These are phyloP conservation scores for Termitomyces sp. DNA, from an alignment of 768 basidiomycete genomes.

Conservation along the genomic window DNA sequence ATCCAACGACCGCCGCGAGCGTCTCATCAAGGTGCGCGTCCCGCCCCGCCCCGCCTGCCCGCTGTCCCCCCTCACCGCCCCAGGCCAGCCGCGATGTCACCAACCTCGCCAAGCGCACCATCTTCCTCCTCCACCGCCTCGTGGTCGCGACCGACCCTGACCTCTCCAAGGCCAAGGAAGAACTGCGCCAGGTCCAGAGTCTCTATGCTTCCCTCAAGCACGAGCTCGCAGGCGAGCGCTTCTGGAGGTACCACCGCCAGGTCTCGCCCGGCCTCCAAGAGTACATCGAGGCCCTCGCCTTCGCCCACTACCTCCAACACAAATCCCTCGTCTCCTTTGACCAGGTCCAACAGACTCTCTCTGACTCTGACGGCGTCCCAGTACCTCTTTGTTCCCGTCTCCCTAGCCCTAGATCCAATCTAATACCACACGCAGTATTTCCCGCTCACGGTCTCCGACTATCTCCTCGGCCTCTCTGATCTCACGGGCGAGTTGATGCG, in stretches of 20 bases:
- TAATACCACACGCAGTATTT: slow-evolving; percentile 56
- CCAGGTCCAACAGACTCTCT: slow-evolving; percentile 62
- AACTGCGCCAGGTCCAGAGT: slow-evolving; percentile 60
- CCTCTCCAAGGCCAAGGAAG: slow-evolving; percentile 42
- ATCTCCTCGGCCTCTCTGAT: slow-evolving; percentile 89
- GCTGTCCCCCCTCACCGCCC: background rate
- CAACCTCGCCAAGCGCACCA: slow-evolving; percentile 86
- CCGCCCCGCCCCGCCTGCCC: background rate
- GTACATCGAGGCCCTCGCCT: slow-evolving; percentile 91
- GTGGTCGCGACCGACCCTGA: slow-evolving; percentile 31
- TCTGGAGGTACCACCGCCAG: slow-evolving; percentile 74
- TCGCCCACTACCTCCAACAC: slow-evolving; percentile 78
- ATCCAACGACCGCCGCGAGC: slow-evolving; percentile 83
- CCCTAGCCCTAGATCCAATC: background rate
- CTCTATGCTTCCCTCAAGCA: slow-evolving; percentile 58
- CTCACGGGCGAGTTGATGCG: slow-evolving; percentile 97
- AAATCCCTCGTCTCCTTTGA: slow-evolving; percentile 60
- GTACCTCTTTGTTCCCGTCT: slow-evolving; percentile 38
- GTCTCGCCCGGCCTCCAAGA: slow-evolving; percentile 86
- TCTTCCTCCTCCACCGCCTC: slow-evolving; percentile 87
- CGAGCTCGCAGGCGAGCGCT: slow-evolving; percentile 63
- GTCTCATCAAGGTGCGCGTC: slow-evolving; percentile 74
- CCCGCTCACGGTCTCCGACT: slow-evolving; percentile 74
- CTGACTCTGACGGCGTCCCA: slow-evolving; percentile 53
- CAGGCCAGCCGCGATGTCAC: slow-evolving; percentile 87